These are phyloP conservation scores for Gnaphalium uliginosum DNA, from an alignment of 129 eudicot species.

Conservation along the genomic window DNA sequence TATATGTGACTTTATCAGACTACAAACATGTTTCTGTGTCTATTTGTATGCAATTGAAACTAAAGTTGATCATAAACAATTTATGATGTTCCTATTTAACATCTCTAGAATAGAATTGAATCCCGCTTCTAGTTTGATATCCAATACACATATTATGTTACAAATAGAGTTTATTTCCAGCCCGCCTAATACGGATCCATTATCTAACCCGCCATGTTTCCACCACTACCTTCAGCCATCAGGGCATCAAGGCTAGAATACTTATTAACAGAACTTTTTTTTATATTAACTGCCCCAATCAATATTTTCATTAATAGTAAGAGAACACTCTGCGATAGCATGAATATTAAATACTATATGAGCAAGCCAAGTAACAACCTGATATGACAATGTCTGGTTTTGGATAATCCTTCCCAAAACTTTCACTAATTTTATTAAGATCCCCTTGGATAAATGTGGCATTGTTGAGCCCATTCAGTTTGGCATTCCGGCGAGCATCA, in stretches of 20 bases:
- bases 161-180: too few relatives aligned
- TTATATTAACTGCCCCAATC: background rate
- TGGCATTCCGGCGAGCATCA: conserved; percentile 79
- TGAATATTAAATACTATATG: conserved; percentile 1
- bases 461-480: conserved; percentile 67
- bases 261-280: background rate
- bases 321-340: background rate
- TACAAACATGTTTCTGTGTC: background rate
- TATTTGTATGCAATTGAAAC: background rate
- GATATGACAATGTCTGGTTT: conserved; percentile 86
- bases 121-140: background rate
- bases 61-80: background rate
- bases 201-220: background rate
- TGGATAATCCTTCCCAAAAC: conserved; percentile 75
- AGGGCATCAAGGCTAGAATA: background rate
- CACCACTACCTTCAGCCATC: background rate
- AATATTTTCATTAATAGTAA: background rate
- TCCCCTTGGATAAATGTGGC: conserved; percentile 95
- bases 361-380: conserved; percentile 46
- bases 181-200: background rate
- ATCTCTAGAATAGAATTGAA: background rate
- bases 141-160: background rate
- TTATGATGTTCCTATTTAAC: background rate
- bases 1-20: background rate
- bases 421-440: conserved; percentile 77